Evolutionary conservation across 2,329 filamentous ascomycete genomes (phyloP).

Genomic region (Aspergillus costaricaensis): DNA sequence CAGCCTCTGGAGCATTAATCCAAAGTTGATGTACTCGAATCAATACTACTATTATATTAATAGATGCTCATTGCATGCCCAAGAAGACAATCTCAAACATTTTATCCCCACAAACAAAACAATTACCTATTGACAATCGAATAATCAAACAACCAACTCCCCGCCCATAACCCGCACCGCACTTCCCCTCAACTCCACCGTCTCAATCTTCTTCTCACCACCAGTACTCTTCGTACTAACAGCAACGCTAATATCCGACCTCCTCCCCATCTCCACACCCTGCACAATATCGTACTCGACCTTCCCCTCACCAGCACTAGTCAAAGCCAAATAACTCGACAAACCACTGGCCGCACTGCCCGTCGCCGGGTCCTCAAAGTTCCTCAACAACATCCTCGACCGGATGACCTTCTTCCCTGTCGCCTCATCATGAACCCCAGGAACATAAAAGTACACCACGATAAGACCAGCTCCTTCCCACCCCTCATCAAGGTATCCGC

Average conservation of each 20-base stretch:
- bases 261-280: slow-evolving; percentile 67
- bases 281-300: slow-evolving; percentile 59
- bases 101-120: too few relatives aligned
- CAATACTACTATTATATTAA: too few relatives aligned
- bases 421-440: slow-evolving; percentile 59
- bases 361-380: slow-evolving; percentile 37
- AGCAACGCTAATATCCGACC: slow-evolving; percentile 42
- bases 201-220: slow-evolving; percentile 28
- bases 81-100: too few relatives aligned
- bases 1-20: too few relatives aligned
- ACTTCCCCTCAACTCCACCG: slow-evolving; percentile 37
- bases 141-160: background rate
- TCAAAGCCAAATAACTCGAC: slow-evolving; percentile 55
- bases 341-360: slow-evolving; percentile 65
- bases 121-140: too few relatives aligned
- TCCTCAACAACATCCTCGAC: slow-evolving; percentile 32
- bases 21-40: too few relatives aligned
- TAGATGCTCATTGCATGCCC: too few relatives aligned
- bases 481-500: slow-evolving; percentile 35
- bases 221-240: slow-evolving; percentile 24
- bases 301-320: slow-evolving; percentile 32
- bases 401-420: slow-evolving; percentile 45
- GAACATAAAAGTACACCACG: slow-evolving; percentile 36
- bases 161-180: slow-evolving; percentile 33
- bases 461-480: slow-evolving; percentile 33